These are phyloP conservation scores for Talaromyces sp. DNA, from an alignment of 2,329 filamentous ascomycete genomes.

Conservation along the genomic window DNA sequence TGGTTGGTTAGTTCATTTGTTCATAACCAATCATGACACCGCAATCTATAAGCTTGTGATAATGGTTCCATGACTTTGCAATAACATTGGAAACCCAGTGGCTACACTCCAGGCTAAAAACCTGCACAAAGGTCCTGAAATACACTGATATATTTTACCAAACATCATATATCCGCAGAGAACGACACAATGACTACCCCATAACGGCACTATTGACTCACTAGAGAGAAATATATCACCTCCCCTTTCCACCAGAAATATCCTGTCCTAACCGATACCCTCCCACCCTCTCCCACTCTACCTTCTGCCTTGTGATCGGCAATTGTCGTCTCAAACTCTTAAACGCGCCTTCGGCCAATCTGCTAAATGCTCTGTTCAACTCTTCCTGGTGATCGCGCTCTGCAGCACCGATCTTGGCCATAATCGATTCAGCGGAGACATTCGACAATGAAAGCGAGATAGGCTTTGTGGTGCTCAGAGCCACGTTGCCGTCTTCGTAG, in stretches of 20 bases:
- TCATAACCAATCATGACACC: background rate
- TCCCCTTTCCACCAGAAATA: conserved; percentile 63
- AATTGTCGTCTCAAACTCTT: conserved; percentile 88
- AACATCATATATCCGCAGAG: conserved; percentile 6
- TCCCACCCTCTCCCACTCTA: conserved; percentile 98
- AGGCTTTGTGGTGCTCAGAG: conserved; percentile 82
- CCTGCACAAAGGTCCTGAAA: background rate
- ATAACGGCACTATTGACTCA: background rate
- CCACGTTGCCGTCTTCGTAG: conserved; percentile 98
- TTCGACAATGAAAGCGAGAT: conserved; percentile 60
- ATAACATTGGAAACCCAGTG: too few relatives aligned
- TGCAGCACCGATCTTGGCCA: conserved; percentile 69
- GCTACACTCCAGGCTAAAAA: too few relatives aligned
- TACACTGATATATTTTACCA: conserved; percentile 1
- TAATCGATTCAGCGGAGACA: conserved; percentile 64
- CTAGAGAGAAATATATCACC: conserved; percentile 17
- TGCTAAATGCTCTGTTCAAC: conserved; percentile 83
- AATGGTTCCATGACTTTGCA: background rate
- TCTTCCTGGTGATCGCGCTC: conserved; percentile 97
- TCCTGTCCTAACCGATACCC: conserved; percentile 83
- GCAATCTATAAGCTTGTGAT: background rate
- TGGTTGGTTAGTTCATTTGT: background rate
- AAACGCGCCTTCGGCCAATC: conserved; percentile 88
- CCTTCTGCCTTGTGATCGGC: conserved; percentile 95
- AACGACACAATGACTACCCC: background rate